Base-by-base conservation (phyloP, 192 early-diverging fungal species). In the Kickxella alabastrina region DNA sequence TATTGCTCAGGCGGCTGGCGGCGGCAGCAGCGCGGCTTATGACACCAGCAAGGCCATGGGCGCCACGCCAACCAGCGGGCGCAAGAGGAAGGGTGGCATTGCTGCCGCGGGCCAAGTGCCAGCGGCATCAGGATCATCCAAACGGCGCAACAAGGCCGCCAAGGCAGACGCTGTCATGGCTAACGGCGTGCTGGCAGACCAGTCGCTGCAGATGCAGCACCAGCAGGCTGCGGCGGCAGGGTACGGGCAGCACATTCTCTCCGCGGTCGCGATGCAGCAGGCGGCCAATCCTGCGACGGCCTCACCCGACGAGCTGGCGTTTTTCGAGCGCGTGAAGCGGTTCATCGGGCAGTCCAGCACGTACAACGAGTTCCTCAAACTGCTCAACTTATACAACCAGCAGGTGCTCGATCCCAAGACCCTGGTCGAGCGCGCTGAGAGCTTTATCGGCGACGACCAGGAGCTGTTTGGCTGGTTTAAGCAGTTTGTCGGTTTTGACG, bases 401-500 rank as follows among this genome's bases (percentile, higher is more conserved):
- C 90, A 96, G 67, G 87, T 97, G 27, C 79, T 99, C 47, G 91
- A 93, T 49, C 73, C 86, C 22, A 85, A 88, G 49, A 75, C 82
- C 9, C 75, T 99, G 15, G 83, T 96, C 2, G 90, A 97, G 44
- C 81, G 87, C 12, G 89, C 92, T 3, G 83, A 86, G 55, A 84
- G 84, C 21, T 98, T 97, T 54, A 80, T 98, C 46, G 82, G 80
- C 7, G 84, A 83, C 32, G 82, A 87, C 28, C 82, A 81, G 48
- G 93, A 95, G 31, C 77, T 99, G 26, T 90, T 95, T 80, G 84
- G 88, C 21, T 95, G 92, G 92, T 97, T 99, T 65, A 96, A 97
- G 74, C 77, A 73, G 57, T 77, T 71, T 63, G 73, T 79, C 10
- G 78, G 78, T 17, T 79, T 72, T 60, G 63, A 76, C 36, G 72